Base-by-base conservation (phyloP, 2,329 filamentous ascomycete genomes). In the Penicillium polonicum region DNA sequence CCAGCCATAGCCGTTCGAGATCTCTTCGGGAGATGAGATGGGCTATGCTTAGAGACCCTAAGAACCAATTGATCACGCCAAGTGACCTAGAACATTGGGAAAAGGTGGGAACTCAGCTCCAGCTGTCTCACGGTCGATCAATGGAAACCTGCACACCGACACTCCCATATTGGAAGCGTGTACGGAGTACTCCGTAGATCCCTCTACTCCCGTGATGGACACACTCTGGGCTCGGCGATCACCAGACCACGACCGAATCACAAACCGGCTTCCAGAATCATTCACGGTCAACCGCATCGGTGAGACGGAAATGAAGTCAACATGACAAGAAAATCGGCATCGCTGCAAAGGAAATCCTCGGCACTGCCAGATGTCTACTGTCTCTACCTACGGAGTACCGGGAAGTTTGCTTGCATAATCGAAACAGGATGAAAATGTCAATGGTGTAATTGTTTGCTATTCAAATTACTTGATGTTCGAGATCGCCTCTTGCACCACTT, bases 401-500 rank as follows among this genome's bases (percentile, higher is more conserved):
- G 19, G 19, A 52, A 44, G 29, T 36, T 44, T n/a, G 19, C 27
- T 6, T 42, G 15, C 21, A 46, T 13, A 10, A 27, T 29, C 17
- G n/a, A 25, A 25, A 36, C 10, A 48, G 9, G 13, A 5, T 15
- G 4, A 21, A 46, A 25, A 8, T 21, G 29, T 35, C 38, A 19
- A 27, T n/a, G 19, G n/a, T 10, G 12, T 17, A 6, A 35, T 35
- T 57, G 42, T 53, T 52, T 57, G 55, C 43, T 57, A 53, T 53
- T n/a, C 4, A 53, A 57, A 57, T 46, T 57, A 53, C 36, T 31
- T 33, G 3, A 57, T 57, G 55, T 57, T 57, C 42, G 55, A 53
- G 61, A 56, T 48, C 57, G 57, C 51, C 50, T 50, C 59, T 52
- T 57, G 55, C 54, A 57, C 52, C 61, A 53, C 59, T 60, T 52